Base-by-base conservation (phyloP, 345 rosid genomes). In the Cardamine resedifolia region DNA sequence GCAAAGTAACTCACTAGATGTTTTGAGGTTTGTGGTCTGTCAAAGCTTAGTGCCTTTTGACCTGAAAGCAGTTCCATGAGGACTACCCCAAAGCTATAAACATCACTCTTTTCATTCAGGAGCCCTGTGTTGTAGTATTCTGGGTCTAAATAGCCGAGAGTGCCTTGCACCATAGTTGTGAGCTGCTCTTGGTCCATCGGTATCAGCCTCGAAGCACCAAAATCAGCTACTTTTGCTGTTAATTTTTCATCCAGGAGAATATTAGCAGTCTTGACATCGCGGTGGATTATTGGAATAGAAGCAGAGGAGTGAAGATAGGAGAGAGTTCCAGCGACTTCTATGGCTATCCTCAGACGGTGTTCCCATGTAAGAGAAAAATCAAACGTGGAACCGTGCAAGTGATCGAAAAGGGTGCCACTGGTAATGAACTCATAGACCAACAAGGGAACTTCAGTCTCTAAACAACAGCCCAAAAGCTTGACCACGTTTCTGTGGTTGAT, bases 51-150 rank as follows among this genome's bases (percentile, higher is more conserved):
- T 7, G 78, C 78, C 15, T 75, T 82, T 68, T 21, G 36, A 2
- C 79, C 63, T 0, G 81, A 69, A 1, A 81, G 48, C 0, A 83
- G 57, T 30, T 83, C 87, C 10, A 58, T 63, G 3, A 84, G 77
- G 3, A 84, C 76, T 8, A 81, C 82, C 4, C 83, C 85, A 10
- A 81, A 84, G 50, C 83, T 81, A 28, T 84, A 84, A 4, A 81
- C 85, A 62, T 84, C 83, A 4, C 87, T 84, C 50, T 84, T 84
- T 18, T 80, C 83, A 2, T 66, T 66, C 0, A 66, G n/a, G 1
- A 66, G 1, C 6, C 70, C 47, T 21, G 58, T 66, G 48, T 72
- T 79, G 11, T 76, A 68, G 53, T 81, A 81, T 18, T 83, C 85
- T 0, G 80, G 85, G 27, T 83, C 87, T 0, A 81, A 23, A 18